These are phyloP conservation scores for Fusarium liriodendri DNA, from an alignment of 2,329 filamentous ascomycete species.

Conservation along the genomic window DNA sequence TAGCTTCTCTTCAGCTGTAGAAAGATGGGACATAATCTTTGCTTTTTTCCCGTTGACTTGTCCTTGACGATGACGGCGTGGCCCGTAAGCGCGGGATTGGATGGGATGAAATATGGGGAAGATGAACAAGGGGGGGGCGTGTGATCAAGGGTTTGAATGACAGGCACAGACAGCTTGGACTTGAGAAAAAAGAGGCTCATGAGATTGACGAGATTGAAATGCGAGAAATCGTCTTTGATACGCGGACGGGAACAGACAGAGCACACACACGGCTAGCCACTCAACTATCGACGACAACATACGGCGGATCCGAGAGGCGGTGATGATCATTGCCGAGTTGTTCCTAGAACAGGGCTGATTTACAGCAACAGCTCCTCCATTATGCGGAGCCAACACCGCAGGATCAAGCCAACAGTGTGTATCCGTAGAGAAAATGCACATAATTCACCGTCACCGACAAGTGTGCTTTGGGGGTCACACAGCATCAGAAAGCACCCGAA, in stretches of 20 bases:
- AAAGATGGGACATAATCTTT: background rate
- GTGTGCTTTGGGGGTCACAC: background rate
- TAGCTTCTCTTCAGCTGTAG: background rate
- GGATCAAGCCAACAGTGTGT: background rate
- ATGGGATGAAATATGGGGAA: constrained; percentile 1
- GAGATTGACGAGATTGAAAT: constrained; percentile 14
- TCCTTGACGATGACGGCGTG: background rate
- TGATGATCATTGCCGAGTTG: constrained; percentile 13
- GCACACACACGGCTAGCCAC: background rate
- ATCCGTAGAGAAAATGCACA: background rate
- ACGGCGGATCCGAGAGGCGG: constrained; percentile 6
- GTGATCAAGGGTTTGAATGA: background rate
- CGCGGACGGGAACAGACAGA: background rate
- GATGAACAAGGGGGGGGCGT: background rate
- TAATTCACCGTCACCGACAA: background rate
- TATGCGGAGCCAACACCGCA: background rate
- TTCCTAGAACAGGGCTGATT: constrained; percentile 21
- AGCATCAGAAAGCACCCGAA: background rate
- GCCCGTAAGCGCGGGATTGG: background rate
- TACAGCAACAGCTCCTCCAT: background rate
- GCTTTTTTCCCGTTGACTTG: background rate
- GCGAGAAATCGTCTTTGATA: background rate
- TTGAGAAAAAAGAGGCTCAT: background rate
- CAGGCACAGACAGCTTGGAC: background rate
- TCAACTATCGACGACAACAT: background rate